Percentiles rank a stretch among this genome's conserved stretches.
These are phyloP conservation scores for Myrica gale DNA, from an alignment of 306 rosid genomes.

Conservation along the genomic window DNA sequence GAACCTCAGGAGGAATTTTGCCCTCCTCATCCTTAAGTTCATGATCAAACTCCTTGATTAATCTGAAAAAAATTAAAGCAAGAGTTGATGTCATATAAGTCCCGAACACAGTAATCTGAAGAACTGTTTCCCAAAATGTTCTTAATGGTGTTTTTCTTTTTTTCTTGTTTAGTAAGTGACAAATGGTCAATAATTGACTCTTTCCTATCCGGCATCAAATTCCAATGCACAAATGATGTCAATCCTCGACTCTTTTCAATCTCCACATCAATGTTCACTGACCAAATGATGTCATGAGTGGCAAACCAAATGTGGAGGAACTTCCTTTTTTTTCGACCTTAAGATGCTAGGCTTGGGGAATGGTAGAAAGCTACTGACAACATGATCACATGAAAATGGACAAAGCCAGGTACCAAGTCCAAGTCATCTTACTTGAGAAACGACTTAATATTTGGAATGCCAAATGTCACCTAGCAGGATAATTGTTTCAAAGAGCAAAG, in stretches of 20 bases:
- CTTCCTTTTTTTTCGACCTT: background rate
- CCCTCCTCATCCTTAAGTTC: slow-evolving; percentile 90
- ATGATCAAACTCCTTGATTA: slow-evolving; percentile 92
- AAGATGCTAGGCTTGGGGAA: background rate
- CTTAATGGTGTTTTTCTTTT: slow-evolving; percentile 8
- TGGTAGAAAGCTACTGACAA: slow-evolving; percentile 4
- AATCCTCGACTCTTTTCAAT: background rate
- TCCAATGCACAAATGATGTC: slow-evolving; percentile 12
- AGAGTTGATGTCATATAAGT: slow-evolving; percentile 11
- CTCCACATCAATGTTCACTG: slow-evolving; percentile 9
- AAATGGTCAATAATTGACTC: background rate
- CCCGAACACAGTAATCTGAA: slow-evolving; percentile 12
- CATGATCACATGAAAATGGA: slow-evolving; percentile 15
- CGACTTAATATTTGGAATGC: background rate
- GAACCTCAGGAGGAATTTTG: slow-evolving; percentile 78
- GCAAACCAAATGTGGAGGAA: background rate
- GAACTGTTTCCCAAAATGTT: slow-evolving; percentile 18
- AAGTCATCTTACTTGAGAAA: slow-evolving; percentile 1
- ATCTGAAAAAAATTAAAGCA: slow-evolving; percentile 44
- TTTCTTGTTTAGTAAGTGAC: slow-evolving; percentile 4
- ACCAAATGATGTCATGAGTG: slow-evolving; percentile 18
- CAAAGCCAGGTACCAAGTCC: background rate
- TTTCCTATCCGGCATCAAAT: slow-evolving; percentile 1
- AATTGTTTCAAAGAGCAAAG: background rate
- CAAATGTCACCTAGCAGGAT: background rate